Conservation (phyloP, 176 grass and related monocot genomes). For the Cymbopogon citratus region DNA sequence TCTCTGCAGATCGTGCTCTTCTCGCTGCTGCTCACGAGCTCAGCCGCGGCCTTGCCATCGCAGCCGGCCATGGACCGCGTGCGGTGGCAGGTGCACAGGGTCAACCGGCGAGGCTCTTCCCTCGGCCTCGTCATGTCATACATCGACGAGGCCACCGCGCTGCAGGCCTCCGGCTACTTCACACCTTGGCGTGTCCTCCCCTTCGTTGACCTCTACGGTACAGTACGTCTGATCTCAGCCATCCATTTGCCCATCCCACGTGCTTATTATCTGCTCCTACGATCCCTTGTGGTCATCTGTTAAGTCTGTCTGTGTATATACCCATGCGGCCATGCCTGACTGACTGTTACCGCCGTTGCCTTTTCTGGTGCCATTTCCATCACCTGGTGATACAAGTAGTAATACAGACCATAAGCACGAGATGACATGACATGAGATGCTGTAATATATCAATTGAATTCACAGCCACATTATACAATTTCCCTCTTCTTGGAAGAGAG, state of each 20-base stretch:
- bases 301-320: too few species aligned
- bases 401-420: neutral
- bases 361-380: neutral
- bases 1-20: constrained; percentile 18
- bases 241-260: neutral
- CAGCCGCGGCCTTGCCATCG: neutral
- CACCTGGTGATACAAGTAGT: neutral
- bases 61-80: constrained; percentile 20
- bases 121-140: constrained; percentile 78
- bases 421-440: neutral
- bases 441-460: neutral
- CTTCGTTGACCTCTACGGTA: constrained; percentile 78
- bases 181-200: constrained; percentile 31
- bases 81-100: constrained; percentile 33
- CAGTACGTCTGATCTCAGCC: neutral
- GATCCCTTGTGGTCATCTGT: neutral
- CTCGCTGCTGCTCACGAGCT: constrained; percentile 19
- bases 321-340: too few species aligned
- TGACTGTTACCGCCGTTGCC: neutral
- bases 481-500: neutral
- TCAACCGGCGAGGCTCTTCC: constrained; percentile 41
- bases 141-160: constrained; percentile 52
- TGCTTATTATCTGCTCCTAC: neutral
- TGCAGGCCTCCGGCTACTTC: constrained; percentile 66
- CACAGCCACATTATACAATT: neutral